phyloP scores from a whole-genome alignment of 495 filamentous ascomycete species.

The Daldinia decipiens region DNA sequence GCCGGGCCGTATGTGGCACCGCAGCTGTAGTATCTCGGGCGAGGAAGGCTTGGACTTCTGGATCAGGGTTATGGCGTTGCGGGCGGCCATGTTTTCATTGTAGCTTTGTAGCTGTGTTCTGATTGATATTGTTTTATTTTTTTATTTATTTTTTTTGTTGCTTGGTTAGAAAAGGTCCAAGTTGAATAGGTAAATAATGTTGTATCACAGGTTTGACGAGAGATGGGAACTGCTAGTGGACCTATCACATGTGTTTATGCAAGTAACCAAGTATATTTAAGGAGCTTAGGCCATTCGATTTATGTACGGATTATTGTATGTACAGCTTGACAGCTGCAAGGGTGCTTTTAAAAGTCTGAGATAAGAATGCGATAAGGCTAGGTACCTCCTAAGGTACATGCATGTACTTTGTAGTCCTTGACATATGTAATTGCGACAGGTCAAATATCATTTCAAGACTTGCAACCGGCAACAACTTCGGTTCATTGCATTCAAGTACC shows the following conservation, averaged over 20 bases:
- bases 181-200: neutral
- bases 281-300: neutral
- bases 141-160: no score
- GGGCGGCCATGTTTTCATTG: constrained; percentile 37
- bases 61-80: constrained; percentile 43
- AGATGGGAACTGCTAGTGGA: no score
- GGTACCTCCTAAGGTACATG: no score
- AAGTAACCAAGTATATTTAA: neutral
- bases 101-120: no score
- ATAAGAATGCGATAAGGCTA: neutral
- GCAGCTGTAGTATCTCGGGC: constrained; percentile 56
- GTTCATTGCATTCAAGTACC: no score
- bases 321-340: no score
- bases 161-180: neutral
- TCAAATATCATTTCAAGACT: neutral
- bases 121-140: no score
- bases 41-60: constrained; percentile 49
- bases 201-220: no score
- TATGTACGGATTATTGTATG: no score
- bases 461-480: constrained; percentile 5
- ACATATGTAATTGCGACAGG: constrained; percentile 18
- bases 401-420: no score
- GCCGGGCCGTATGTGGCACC: constrained; percentile 73
- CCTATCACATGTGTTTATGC: no score
- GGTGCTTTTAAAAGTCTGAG: neutral